A percentile compares a stretch with the other conserved stretches of the same genome.
Conservation (phyloP, 495 filamentous ascomycete species). For the Opeltia flavorubescens region DNA sequence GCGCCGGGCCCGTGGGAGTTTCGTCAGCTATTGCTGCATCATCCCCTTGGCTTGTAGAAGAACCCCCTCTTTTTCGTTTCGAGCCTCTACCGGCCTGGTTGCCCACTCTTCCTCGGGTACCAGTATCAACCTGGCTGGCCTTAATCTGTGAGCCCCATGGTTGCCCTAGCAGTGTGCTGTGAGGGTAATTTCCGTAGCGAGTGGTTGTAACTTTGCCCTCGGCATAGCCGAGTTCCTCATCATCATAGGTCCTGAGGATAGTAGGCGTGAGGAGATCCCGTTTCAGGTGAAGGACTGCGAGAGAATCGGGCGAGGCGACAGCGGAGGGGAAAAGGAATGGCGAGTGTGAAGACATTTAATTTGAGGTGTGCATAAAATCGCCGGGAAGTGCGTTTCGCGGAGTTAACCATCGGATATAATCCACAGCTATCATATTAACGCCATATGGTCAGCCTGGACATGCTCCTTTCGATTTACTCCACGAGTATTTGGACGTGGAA, state of each 20-base stretch:
- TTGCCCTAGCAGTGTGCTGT: constrained; percentile 64
- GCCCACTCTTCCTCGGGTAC: constrained; percentile 48
- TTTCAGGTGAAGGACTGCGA: constrained; percentile 71
- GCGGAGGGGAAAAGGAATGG: constrained; percentile 59
- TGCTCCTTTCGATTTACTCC: too few species aligned
- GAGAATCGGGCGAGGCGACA: constrained; percentile 35
- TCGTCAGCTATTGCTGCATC: constrained; percentile 17
- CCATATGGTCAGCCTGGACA: too few species aligned
- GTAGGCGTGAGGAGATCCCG: constrained; percentile 68
- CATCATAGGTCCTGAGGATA: constrained; percentile 46
- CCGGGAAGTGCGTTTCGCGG: too few species aligned
- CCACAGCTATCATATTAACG: too few species aligned
- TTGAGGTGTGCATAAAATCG: too few species aligned
- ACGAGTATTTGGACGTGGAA: too few species aligned
- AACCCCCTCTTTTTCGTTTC: constrained; percentile 40
- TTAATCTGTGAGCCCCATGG: constrained; percentile 87
- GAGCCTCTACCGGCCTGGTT: constrained; percentile 18
- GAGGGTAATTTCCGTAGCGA: constrained; percentile 88
- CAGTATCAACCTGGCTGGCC: constrained; percentile 81
- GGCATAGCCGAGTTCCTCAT: constrained; percentile 52
- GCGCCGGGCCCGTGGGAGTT: constrained; percentile 3
- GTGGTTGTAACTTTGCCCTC: constrained; percentile 84
- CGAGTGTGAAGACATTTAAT: constrained; percentile 33
- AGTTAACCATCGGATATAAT: too few species aligned
- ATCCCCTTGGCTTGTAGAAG: constrained; percentile 11